Evolutionary conservation across 768 basidiomycete genomes (phyloP).

Genomic region (Holtermannia corniformis): DNA sequence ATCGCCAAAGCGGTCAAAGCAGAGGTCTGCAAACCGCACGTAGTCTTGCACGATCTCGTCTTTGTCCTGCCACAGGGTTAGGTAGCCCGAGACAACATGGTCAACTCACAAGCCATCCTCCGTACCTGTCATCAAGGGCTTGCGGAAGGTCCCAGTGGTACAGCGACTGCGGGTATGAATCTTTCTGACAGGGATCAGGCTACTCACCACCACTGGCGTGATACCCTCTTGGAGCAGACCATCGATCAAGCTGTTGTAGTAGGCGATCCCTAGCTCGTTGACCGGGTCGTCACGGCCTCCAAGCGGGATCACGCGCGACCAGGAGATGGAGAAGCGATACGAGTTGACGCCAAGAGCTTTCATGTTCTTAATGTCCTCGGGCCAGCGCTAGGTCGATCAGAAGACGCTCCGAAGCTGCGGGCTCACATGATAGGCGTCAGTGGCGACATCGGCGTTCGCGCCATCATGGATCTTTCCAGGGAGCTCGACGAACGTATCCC

Average conservation of each 20-base stretch:
- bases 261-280: constrained; percentile 60
- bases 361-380: constrained; percentile 57
- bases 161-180: constrained; percentile 45
- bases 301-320: constrained; percentile 65
- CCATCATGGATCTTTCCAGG: constrained; percentile 66
- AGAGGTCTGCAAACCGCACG: constrained; percentile 54
- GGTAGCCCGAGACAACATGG: no score
- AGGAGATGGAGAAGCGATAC: constrained; percentile 67
- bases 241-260: constrained; percentile 63
- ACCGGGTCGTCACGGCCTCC: constrained; percentile 60
- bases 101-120: constrained; percentile 51
- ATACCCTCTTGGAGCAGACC: constrained; percentile 56
- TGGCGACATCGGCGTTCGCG: not conserved
- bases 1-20: constrained; percentile 66
- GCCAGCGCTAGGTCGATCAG: constrained; percentile 18
- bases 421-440: not conserved
- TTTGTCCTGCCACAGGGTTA: no score
- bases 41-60: constrained; percentile 58
- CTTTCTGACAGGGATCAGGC: constrained; percentile 22
- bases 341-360: constrained; percentile 57
- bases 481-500: constrained; percentile 60
- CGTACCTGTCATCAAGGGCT: constrained; percentile 61
- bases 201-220: constrained; percentile 41
- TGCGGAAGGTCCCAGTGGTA: constrained; percentile 76
- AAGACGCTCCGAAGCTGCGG: not conserved